phyloP scores from a whole-genome alignment of 164 flowering plant species.

The Stephania yunnanensis region DNA sequence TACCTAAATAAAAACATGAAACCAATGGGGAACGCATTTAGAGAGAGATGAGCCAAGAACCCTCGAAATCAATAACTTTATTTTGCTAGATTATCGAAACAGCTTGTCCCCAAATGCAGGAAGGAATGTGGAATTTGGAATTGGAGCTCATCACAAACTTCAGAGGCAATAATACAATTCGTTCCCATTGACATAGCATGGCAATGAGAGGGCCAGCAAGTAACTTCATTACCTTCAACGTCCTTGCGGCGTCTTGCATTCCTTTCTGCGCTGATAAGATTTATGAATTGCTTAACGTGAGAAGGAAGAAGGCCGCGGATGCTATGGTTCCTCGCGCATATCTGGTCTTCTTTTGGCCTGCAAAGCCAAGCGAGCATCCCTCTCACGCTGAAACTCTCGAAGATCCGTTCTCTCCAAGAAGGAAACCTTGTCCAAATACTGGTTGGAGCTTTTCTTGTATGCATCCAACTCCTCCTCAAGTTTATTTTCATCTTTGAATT shows the following conservation, averaged over 20 bases:
- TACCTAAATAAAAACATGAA: no score
- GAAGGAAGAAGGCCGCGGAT: background rate
- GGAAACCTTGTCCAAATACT: slow-evolving; percentile 74
- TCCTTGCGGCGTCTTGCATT: background rate
- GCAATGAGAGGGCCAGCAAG: background rate
- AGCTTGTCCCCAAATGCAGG: background rate
- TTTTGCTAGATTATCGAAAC: background rate
- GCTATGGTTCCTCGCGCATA: slow-evolving; percentile 49
- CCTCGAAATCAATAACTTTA: background rate
- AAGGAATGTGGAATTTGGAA: background rate
- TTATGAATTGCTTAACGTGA: background rate
- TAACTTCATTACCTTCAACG: background rate
- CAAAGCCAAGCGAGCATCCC: slow-evolving; percentile 79
- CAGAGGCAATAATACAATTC: background rate
- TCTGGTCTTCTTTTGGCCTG: slow-evolving; percentile 68
- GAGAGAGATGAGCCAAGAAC: background rate
- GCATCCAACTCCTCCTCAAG: slow-evolving; percentile 90
- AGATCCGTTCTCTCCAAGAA: slow-evolving; percentile 81
- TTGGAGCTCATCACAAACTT: background rate
- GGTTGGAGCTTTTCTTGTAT: slow-evolving; percentile 93
- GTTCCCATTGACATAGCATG: background rate
- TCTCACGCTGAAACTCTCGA: slow-evolving; percentile 85
- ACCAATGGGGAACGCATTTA: background rate
- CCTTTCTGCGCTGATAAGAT: background rate
- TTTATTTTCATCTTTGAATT: slow-evolving; percentile 77